phyloP scores from a whole-genome alignment of 179 eudicot genomes.

The Carnegiea gigantea region DNA sequence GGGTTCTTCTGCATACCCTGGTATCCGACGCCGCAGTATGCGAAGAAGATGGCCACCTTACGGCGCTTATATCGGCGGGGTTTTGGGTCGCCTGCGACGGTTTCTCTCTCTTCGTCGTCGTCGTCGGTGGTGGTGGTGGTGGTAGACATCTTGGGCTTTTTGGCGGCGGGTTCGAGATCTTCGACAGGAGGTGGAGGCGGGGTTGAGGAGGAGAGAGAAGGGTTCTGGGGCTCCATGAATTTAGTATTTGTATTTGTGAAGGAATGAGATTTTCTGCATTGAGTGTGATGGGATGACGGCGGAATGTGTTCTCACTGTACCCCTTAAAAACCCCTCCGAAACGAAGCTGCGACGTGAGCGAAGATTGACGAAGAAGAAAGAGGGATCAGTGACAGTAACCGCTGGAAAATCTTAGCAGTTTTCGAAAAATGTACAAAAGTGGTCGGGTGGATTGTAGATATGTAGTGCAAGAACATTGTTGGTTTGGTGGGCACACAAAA shows the following conservation, averaged over 20 bases:
- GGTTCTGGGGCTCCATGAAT: conserved; percentile 13
- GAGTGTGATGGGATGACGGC: not conserved
- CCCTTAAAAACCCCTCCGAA: not conserved
- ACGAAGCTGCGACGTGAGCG: not conserved
- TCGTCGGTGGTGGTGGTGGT: conserved; percentile 29
- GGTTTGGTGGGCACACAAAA: too few species aligned
- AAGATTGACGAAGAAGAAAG: not conserved
- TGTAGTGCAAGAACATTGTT: too few species aligned
- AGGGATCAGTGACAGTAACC: not conserved
- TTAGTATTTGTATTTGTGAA: not conserved
- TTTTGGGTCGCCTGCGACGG: conserved; percentile 37
- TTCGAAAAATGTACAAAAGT: too few species aligned
- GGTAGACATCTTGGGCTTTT: conserved; percentile 72
- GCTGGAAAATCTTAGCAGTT: too few species aligned
- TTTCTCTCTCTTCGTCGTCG: not conserved
- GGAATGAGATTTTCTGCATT: not conserved
- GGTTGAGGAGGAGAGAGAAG: conserved; percentile 7
- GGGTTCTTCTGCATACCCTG: conserved; percentile 98
- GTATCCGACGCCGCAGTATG: conserved; percentile 92
- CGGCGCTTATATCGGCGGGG: conserved; percentile 66
- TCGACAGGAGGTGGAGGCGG: conserved; percentile 24
- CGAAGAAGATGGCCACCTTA: conserved; percentile 83
- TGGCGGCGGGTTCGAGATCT: conserved; percentile 42
- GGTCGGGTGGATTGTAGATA: too few species aligned
- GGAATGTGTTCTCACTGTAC: not conserved